These are phyloP conservation scores for Aspergillus ruber DNA, from an alignment of 2,329 filamentous ascomycete genomes.

Conservation along the genomic window DNA sequence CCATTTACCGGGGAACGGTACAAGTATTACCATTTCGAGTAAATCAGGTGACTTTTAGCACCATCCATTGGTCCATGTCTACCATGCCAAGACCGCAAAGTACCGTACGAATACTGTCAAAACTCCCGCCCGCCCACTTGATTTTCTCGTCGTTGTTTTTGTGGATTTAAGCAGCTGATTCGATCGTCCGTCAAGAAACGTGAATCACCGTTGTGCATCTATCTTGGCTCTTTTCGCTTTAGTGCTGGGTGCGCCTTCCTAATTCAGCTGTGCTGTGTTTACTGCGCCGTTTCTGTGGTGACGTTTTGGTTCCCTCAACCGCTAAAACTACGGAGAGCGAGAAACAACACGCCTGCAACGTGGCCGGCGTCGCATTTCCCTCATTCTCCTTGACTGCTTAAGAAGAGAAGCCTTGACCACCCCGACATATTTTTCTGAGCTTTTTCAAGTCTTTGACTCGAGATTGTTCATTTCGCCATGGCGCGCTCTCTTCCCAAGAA, in stretches of 20 bases:
- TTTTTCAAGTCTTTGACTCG: conserved; percentile 4
- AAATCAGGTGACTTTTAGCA: not conserved
- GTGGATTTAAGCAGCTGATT: not conserved
- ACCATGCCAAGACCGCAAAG: not conserved
- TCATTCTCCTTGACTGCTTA: not conserved
- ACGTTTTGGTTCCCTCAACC: conserved; percentile 9
- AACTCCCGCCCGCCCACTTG: too few species aligned
- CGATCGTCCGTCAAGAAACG: not conserved
- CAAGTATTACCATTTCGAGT: not conserved
- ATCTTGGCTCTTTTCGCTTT: not conserved
- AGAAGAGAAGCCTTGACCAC: conserved; percentile 2
- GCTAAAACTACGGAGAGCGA: conserved; percentile 2
- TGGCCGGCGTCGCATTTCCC: conserved; percentile 29
- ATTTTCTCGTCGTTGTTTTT: not conserved
- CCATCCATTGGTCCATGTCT: too few species aligned
- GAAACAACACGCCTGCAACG: conserved; percentile 39
- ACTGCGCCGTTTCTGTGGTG: conserved; percentile 9
- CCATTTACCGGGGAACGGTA: not conserved
- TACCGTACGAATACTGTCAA: not conserved
- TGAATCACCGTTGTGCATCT: too few species aligned
- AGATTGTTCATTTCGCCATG: conserved; percentile 19
- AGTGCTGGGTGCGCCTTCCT: not conserved
- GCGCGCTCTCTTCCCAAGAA: conserved; percentile 42
- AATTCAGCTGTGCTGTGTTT: not conserved
- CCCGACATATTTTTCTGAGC: conserved; percentile 5